Base-by-base conservation (phyloP, 73 alveolate genomes). In the Urostyla sp. region DNA sequence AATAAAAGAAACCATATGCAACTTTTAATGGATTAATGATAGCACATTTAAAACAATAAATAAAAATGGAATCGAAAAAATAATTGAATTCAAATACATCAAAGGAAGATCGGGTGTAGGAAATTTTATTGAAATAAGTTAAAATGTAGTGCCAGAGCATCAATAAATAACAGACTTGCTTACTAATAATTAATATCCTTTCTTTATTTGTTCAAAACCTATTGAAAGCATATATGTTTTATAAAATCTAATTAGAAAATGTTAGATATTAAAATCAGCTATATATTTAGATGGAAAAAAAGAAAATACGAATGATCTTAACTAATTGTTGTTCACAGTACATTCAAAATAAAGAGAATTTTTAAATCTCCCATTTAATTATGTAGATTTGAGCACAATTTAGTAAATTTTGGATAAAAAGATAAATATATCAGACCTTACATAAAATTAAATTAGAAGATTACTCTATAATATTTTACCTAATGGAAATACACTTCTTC, bases 381-480 rank as follows among this genome's bases (percentile, higher is more conserved):
- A 37, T 53, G 15, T 30, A 7, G 79, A 75, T 38, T 75, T 76
- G 87, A 38, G 72, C 36, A 10, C 57, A n/a, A 75, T 75, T 16
- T 76, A 75, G 31, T 40, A 54, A 37, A 27, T 50, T 2, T 21
- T 18, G 21, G n/a, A n/a, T n/a, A n/a, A n/a, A n/a, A n/a, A 37
- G 27, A 13, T 66, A 6, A 51, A 66, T 6, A 43, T 35, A 13
- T 13, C 8, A 8, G 30, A 66, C 23, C 37, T 66, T 21, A 54
- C 37, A 21, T 7, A 66, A 43, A 43, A 66, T n/a, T 24, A 66
- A 24, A 46, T 66, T 20, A 11, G 44, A 28, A 43, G 80, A 37
- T 63, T 66, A n/a, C 37, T 66, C 11, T 66, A 66, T 63, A 66
- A 66, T 44, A 66, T 66, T 13, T 54, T 66, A 13, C 80, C 80